Evolutionary conservation across 768 basidiomycete genomes (phyloP).

Genomic region (Brasilioporus rufonigricans): DNA sequence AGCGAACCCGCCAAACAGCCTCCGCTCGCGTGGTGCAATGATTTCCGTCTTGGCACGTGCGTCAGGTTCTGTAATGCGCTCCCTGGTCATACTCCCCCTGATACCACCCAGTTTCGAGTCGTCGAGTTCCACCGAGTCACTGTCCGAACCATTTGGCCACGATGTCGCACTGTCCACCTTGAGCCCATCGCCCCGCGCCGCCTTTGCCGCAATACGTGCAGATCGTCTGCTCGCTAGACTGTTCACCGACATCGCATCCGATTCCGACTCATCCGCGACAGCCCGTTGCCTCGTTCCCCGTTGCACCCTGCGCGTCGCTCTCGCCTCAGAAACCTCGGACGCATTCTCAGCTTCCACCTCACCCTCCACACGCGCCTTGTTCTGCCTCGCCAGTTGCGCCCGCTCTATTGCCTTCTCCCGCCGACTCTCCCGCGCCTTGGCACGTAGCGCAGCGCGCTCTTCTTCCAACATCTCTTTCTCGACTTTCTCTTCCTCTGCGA

Average conservation of each 20-base stretch:
- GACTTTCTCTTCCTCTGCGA: no score
- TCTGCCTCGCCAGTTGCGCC: slow-evolving; percentile 14
- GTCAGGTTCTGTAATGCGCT: neutral
- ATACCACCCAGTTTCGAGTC: neutral
- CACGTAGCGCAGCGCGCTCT: slow-evolving; percentile 22
- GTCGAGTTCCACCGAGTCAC: slow-evolving; percentile 16
- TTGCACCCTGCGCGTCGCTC: slow-evolving; percentile 1
- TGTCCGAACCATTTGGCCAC: neutral
- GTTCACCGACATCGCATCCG: slow-evolving; percentile 32
- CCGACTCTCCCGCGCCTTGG: slow-evolving; percentile 13
- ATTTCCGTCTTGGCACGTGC: neutral
- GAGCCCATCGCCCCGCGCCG: neutral
- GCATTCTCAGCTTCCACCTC: neutral
- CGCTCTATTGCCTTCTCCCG: slow-evolving; percentile 24
- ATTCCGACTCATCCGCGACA: slow-evolving; percentile 14
- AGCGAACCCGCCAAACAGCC: neutral
- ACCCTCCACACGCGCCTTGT: slow-evolving; percentile 1
- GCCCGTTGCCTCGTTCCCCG: neutral
- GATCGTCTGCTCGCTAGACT: slow-evolving; percentile 11
- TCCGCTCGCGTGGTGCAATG: neutral
- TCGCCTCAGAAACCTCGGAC: slow-evolving; percentile 10
- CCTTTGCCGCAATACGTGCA: slow-evolving; percentile 3
- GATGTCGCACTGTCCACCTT: neutral
- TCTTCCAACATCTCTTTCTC: slow-evolving; percentile 25
- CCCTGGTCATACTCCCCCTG: neutral